A percentile compares a stretch with the other conserved stretches of the same genome.
These are phyloP conservation scores for Plasmodium inui DNA, from an alignment of 169 alveolate genomes.

Conservation along the genomic window DNA sequence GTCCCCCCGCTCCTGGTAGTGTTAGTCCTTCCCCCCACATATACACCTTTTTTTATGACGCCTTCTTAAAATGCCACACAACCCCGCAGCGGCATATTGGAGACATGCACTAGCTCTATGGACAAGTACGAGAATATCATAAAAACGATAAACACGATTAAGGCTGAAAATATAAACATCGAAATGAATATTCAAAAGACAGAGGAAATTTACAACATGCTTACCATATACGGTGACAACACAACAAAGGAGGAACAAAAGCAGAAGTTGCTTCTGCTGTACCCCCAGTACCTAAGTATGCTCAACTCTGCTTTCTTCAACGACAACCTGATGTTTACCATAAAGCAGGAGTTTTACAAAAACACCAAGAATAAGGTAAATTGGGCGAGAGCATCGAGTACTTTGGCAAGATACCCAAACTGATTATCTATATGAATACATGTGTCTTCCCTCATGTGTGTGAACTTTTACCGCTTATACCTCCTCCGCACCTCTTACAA, in stretches of 20 bases:
- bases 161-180: constrained; percentile 62
- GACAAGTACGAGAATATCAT: constrained; percentile 69
- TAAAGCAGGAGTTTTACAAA: constrained; percentile 69
- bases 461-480: not conserved
- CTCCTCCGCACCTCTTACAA: not conserved
- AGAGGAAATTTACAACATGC: constrained; percentile 65
- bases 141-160: constrained; percentile 72
- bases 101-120: constrained; percentile 59
- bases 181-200: constrained; percentile 74
- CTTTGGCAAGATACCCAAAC: not conserved
- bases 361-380: constrained; percentile 72
- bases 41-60: not conserved
- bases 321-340: constrained; percentile 64
- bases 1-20: not conserved
- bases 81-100: constrained; percentile 21
- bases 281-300: constrained; percentile 55
- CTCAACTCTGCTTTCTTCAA: constrained; percentile 64
- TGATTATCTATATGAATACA: not conserved
- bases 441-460: not conserved
- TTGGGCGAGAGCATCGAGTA: not conserved
- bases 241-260: constrained; percentile 70
- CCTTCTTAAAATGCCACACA: not conserved
- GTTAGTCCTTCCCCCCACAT: not conserved
- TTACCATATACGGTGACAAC: constrained; percentile 54
- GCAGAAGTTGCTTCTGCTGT: constrained; percentile 26